These are phyloP conservation scores for Dendrocalamus latiflorus DNA, from an alignment of 202 grass and related monocot genomes.

Conservation along the genomic window DNA sequence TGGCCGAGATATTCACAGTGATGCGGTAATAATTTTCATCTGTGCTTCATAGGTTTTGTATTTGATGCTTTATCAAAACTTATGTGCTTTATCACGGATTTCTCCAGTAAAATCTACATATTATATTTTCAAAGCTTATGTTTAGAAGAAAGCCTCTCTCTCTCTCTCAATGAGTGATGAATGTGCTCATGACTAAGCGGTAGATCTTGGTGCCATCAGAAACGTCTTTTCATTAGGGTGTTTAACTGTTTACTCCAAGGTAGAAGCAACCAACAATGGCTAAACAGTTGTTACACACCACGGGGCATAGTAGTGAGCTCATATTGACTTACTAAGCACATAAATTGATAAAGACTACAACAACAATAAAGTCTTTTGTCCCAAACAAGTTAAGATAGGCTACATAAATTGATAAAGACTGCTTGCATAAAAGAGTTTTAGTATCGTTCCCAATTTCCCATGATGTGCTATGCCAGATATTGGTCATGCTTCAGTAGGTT, in stretches of 20 bases:
- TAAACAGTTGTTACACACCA: not conserved
- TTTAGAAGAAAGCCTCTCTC: not conserved
- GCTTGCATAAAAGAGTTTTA: not conserved
- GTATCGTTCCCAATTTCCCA: not conserved
- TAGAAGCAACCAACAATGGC: not conserved
- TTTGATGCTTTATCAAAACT: not conserved
- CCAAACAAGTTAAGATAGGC: no score
- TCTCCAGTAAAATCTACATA: not conserved
- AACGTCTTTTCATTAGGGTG: not conserved
- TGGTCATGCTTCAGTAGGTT: not conserved
- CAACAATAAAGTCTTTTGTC: no score
- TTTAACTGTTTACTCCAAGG: no score
- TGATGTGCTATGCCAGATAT: not conserved
- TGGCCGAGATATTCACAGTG: conserved; percentile 86
- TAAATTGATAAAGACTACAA: not conserved
- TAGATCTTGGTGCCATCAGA: not conserved
- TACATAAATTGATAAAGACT: not conserved
- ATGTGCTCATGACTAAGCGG: not conserved
- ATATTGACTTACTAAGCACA: not conserved
- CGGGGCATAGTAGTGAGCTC: not conserved
- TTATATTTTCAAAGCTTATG: not conserved
- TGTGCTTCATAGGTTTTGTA: not conserved
- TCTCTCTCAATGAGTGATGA: not conserved
- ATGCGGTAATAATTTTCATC: conserved; percentile 51
- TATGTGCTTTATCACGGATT: not conserved